Percentiles rank a stretch among this genome's conserved stretches.
These are phyloP conservation scores for Trichoderma afroharzianum DNA, from an alignment of 2,329 filamentous ascomycete species.

Conservation along the genomic window DNA sequence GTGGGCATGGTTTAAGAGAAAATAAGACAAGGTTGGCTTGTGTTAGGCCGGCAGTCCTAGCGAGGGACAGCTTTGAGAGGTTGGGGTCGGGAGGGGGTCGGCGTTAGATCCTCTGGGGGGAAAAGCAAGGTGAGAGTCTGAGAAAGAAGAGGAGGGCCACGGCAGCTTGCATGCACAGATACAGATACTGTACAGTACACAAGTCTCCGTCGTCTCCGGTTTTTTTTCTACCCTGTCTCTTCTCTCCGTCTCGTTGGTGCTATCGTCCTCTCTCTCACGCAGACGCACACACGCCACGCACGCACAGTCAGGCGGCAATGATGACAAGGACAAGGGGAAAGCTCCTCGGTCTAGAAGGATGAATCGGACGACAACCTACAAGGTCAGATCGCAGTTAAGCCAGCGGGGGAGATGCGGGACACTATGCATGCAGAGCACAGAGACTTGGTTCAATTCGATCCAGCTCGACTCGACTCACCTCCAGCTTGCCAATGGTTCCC, in stretches of 20 bases:
- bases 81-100: background rate
- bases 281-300: background rate
- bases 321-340: conserved; percentile 12
- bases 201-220: background rate
- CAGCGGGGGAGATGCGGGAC: conserved; percentile 13
- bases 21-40: background rate
- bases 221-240: background rate
- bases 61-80: conserved; percentile 4
- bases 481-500: background rate
- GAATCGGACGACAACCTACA: conserved; percentile 4
- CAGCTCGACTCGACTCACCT: background rate
- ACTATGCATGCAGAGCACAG: conserved; percentile 5
- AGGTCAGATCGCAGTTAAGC: conserved; percentile 9
- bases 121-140: background rate
- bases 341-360: conserved; percentile 1
- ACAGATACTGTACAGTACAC: background rate
- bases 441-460: conserved; percentile 1
- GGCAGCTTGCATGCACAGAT: conserved; percentile 2
- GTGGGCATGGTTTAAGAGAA: conserved; percentile 16
- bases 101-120: conserved; percentile 4
- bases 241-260: background rate
- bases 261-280: background rate
- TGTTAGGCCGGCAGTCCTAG: conserved; percentile 8
- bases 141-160: background rate
- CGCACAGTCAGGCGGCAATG: background rate